Evolutionary conservation across 1,284 basidiomycete species (phyloP).

Genomic region (Microbotryomycetes sp.): DNA sequence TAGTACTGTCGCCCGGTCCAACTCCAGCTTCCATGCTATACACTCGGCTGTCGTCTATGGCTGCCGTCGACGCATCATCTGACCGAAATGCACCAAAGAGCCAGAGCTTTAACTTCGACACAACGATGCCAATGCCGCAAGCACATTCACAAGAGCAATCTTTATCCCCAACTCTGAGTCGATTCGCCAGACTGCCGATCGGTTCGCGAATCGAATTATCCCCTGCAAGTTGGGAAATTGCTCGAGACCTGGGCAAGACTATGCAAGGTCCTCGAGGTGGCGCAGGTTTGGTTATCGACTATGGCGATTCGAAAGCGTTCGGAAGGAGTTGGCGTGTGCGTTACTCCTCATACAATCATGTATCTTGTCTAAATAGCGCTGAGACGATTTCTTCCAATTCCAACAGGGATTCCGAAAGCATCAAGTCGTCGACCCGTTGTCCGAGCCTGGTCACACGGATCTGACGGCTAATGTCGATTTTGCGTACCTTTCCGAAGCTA

Average conservation of each 20-base stretch:
- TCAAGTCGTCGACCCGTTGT: conserved; percentile 75
- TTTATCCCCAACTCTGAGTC: conserved; percentile 32
- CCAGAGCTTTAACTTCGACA: conserved; percentile 16
- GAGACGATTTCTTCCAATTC: neutral
- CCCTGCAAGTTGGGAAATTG: conserved; percentile 59
- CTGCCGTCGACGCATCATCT: neutral
- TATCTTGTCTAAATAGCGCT: neutral
- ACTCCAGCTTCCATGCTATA: conserved; percentile 33
- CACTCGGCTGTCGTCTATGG: conserved; percentile 11
- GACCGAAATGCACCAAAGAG: neutral
- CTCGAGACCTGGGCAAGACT: conserved; percentile 58
- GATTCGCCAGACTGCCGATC: conserved; percentile 58
- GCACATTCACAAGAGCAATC: conserved; percentile 38
- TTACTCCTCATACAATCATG: neutral
- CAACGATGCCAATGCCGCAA: conserved; percentile 23
- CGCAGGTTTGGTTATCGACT: conserved; percentile 80
- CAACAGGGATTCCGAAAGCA: conserved; percentile 83
- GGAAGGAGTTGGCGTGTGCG: conserved; percentile 52
- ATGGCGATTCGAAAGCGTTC: conserved; percentile 67
- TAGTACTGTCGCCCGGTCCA: conserved; percentile 29
- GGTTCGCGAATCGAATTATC: conserved; percentile 74
- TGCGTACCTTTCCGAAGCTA: conserved; percentile 70
- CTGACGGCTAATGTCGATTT: conserved; percentile 96
- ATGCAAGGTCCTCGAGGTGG: conserved; percentile 52
- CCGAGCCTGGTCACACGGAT: conserved; percentile 78